Evolutionary conservation across 2,329 filamentous ascomycete species (phyloP).

Genomic region (Myriangium duriaei): DNA sequence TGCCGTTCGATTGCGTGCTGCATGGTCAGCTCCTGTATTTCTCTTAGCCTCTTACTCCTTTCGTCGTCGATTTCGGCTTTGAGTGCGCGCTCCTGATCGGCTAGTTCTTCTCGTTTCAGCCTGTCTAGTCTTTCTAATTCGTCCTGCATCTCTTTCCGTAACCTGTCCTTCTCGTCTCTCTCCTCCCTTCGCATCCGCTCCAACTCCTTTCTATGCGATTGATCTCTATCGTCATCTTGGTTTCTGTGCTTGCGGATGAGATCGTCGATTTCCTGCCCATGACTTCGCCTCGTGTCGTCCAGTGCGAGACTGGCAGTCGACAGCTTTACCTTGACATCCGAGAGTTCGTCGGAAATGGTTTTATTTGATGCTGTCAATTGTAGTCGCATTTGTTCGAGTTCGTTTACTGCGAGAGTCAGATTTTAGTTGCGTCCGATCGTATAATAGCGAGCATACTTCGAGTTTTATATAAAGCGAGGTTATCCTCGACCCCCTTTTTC

Average conservation of each 20-base stretch:
- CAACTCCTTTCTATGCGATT: constrained; percentile 43
- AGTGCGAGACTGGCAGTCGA: constrained; percentile 35
- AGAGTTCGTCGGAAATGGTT: constrained; percentile 54
- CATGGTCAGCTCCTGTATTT: constrained; percentile 52
- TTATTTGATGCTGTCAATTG: constrained; percentile 41
- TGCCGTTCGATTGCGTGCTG: constrained; percentile 37
- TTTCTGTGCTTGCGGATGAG: constrained; percentile 41
- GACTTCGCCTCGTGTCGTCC: constrained; percentile 40
- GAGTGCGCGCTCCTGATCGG: constrained; percentile 49
- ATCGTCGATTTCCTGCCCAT: constrained; percentile 41
- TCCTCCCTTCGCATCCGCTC: constrained; percentile 42
- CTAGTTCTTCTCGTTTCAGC: constrained; percentile 55
- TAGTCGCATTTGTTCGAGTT: constrained; percentile 42
- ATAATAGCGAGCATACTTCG: constrained; percentile 44
- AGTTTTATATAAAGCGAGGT: constrained; percentile 59
- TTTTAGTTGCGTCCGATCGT: neutral
- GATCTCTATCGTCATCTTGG: constrained; percentile 42
- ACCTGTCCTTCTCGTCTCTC: constrained; percentile 32
- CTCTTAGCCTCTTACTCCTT: constrained; percentile 42
- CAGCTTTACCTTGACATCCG: constrained; percentile 44
- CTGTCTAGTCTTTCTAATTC: constrained; percentile 47
- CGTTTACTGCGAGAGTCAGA: constrained; percentile 33
- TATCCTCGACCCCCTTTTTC: constrained; percentile 58
- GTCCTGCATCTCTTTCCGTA: constrained; percentile 32
- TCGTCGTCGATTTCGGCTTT: constrained; percentile 58